A percentile compares a stretch with the other conserved stretches of the same genome.
phyloP scores from a whole-genome alignment of 345 rosid species.

The Microcos paniculata region DNA sequence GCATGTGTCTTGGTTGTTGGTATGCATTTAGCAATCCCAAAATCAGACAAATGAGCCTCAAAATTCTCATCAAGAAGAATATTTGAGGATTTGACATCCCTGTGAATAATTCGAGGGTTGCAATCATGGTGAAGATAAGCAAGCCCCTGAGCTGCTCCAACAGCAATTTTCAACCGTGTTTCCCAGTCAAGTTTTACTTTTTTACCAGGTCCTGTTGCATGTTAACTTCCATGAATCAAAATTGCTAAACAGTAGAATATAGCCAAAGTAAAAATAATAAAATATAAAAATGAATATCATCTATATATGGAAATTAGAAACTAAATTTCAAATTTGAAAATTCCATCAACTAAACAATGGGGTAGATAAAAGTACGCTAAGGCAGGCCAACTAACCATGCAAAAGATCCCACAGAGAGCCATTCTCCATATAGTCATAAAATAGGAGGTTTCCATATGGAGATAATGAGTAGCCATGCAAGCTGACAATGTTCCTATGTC shows the following conservation, averaged over 20 bases:
- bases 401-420: constrained; percentile 98
- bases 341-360: neutral
- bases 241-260: neutral
- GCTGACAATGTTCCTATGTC: constrained; percentile 89
- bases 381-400: constrained; percentile 54
- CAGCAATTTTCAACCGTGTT: constrained; percentile 76
- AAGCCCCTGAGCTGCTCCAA: constrained; percentile 95
- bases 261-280: neutral
- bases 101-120: constrained; percentile 80
- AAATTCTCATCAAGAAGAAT: constrained; percentile 85
- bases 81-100: constrained; percentile 93
- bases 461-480: constrained; percentile 87
- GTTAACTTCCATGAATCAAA: neutral
- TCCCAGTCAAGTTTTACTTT: constrained; percentile 98
- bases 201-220: constrained; percentile 53
- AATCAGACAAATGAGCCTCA: constrained; percentile 84
- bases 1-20: constrained; percentile 74
- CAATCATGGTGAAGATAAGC: constrained; percentile 98
- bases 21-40: constrained; percentile 87
- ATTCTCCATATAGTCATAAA: constrained; percentile 94
- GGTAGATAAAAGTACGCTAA: neutral
- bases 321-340: neutral
- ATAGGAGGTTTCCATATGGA: constrained; percentile 79
- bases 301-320: too few relatives aligned
- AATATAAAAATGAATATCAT: neutral